Percentiles rank a stretch among this genome's conserved stretches.
These are phyloP conservation scores for Pseudonitzschia pungens DNA, from an alignment of 108 stramenopile species.

Conservation along the genomic window DNA sequence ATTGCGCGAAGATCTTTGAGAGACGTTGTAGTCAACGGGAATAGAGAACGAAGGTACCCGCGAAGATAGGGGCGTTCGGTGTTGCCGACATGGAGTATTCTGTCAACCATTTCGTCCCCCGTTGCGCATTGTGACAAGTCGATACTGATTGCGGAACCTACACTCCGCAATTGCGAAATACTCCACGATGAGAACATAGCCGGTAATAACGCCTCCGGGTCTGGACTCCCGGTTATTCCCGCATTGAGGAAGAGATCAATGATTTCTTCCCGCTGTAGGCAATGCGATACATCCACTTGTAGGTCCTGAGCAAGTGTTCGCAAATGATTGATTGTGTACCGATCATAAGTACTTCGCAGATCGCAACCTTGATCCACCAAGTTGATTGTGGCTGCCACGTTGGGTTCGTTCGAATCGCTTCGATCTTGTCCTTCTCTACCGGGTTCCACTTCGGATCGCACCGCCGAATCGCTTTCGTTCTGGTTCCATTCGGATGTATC, in stretches of 20 bases:
- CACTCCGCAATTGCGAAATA: constrained; percentile 34
- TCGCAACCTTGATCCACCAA: neutral
- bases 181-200: constrained; percentile 23
- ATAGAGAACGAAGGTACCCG: constrained; percentile 36
- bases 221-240: constrained; percentile 6
- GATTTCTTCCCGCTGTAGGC: constrained; percentile 39
- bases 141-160: constrained; percentile 31
- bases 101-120: constrained; percentile 31
- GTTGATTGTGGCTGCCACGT: neutral
- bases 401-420: neutral
- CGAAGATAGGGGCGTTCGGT: constrained; percentile 34
- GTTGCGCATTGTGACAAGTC: constrained; percentile 29
- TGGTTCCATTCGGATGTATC: neutral
- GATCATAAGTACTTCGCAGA: constrained; percentile 6
- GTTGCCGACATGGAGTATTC: constrained; percentile 20
- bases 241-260: constrained; percentile 19
- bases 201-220: constrained; percentile 2
- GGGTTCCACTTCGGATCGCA: neutral
- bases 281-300: constrained; percentile 34
- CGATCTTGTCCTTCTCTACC: neutral
- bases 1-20: constrained; percentile 36
- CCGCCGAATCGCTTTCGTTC: neutral
- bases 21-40: constrained; percentile 33
- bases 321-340: constrained; percentile 29
- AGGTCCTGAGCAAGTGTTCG: constrained; percentile 19